A percentile compares a stretch with the other conserved stretches of the same genome.
phyloP scores from a whole-genome alignment of 805 yeast species.

The Yamadazyma olivae region DNA sequence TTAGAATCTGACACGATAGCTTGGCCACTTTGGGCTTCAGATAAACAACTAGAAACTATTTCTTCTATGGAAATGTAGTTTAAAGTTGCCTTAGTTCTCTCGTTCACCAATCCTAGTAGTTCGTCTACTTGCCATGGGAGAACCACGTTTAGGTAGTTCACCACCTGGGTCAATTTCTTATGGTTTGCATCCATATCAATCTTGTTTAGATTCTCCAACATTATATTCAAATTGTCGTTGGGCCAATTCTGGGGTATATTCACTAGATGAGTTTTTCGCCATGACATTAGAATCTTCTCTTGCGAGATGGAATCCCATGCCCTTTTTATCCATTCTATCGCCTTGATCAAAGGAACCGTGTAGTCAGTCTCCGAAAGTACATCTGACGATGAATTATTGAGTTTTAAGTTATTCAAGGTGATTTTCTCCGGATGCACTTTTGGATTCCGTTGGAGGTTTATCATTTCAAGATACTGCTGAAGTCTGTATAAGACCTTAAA shows the following conservation, averaged over 20 bases:
- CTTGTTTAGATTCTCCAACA: neutral
- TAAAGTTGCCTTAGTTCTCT: slow-evolving; percentile 37
- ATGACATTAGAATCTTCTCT: slow-evolving; percentile 29
- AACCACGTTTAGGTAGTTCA: slow-evolving; percentile 45
- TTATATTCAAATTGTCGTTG: slow-evolving; percentile 1
- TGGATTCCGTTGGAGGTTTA: slow-evolving; percentile 24
- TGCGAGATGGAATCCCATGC: slow-evolving; percentile 49
- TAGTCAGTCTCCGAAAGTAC: slow-evolving; percentile 40
- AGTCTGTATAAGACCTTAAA: slow-evolving; percentile 56
- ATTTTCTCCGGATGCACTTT: slow-evolving; percentile 1
- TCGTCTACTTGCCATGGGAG: slow-evolving; percentile 59
- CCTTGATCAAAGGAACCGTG: slow-evolving; percentile 50
- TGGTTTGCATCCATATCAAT: slow-evolving; percentile 23
- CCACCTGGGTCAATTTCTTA: slow-evolving; percentile 43
- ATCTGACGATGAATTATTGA: slow-evolving; percentile 15
- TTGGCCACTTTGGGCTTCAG: slow-evolving; percentile 27
- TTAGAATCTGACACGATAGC: slow-evolving; percentile 2
- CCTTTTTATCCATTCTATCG: slow-evolving; percentile 54
- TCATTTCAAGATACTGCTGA: slow-evolving; percentile 52
- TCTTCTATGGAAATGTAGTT: slow-evolving; percentile 59
- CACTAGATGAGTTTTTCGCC: slow-evolving; percentile 36
- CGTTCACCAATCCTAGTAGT: slow-evolving; percentile 48
- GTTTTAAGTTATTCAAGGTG: slow-evolving; percentile 2
- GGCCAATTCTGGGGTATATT: slow-evolving; percentile 29
- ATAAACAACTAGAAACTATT: slow-evolving; percentile 57